Conservation (phyloP, 2,329 filamentous ascomycete genomes). For the Aspergillus sp. region DNA sequence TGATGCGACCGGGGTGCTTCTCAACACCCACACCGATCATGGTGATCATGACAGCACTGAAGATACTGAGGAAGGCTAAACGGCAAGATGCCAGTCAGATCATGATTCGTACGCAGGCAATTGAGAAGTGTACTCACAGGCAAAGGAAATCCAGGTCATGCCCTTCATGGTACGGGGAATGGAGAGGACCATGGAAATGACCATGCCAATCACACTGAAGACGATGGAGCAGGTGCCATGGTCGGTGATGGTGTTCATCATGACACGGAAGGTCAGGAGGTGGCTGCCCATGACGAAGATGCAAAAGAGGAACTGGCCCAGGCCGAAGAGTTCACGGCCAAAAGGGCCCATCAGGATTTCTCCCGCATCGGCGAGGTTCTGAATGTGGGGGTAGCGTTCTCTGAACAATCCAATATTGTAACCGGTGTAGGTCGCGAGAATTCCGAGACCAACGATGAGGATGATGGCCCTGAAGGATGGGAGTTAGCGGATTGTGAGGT, state of each 20-base stretch:
- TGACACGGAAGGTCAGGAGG: slow-evolving; percentile 68
- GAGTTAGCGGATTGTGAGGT: background rate
- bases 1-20: slow-evolving; percentile 40
- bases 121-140: slow-evolving; percentile 42
- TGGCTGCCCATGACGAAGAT: slow-evolving; percentile 72
- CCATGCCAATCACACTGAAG: slow-evolving; percentile 61
- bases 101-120: background rate
- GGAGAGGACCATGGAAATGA: slow-evolving; percentile 60
- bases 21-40: slow-evolving; percentile 65
- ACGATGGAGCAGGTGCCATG: slow-evolving; percentile 64
- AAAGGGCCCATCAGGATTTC: slow-evolving; percentile 61
- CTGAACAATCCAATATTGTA: slow-evolving; percentile 62
- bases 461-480: slow-evolving; percentile 48
- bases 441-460: slow-evolving; percentile 55
- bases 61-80: slow-evolving; percentile 63
- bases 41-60: slow-evolving; percentile 65
- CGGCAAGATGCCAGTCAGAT: background rate
- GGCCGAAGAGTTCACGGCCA: slow-evolving; percentile 64
- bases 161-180: slow-evolving; percentile 64
- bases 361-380: slow-evolving; percentile 68
- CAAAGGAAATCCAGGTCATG: slow-evolving; percentile 62
- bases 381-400: slow-evolving; percentile 57
- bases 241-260: slow-evolving; percentile 65
- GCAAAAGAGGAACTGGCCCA: slow-evolving; percentile 64
- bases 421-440: slow-evolving; percentile 60